Evolutionary conservation across 2,329 filamentous ascomycete genomes (phyloP), one percentile per base, ranked within the genome.

Genomic region (Catunica adiposa): DNA sequence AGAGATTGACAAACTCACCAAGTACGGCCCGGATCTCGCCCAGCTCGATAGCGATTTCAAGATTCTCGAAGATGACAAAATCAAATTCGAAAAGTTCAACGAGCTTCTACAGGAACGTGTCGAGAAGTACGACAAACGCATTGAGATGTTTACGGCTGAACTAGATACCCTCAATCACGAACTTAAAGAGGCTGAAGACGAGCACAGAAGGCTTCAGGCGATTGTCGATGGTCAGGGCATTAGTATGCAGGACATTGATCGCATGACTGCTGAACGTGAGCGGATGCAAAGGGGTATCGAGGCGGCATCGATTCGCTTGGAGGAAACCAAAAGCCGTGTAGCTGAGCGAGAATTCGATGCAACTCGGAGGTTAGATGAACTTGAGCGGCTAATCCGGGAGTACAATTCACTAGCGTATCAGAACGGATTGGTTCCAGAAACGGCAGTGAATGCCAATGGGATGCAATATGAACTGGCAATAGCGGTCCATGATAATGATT

Each of bases 221-320:
- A 82, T 85, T 29, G 89, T 98, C 26, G 92, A 97, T 67, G 83
- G 84, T 62, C 88, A 94, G 65, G 92, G 92, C 1, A 89, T 98
- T 66, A 94, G 89, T 64, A 94, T 96, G 70, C 86, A 92, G 70
- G 92, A 98, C 76, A 97, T 98, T 65, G 92, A 98, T 75, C 88
- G 92, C 68, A 96, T 98, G 90, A 95, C 89, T 62, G 83, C 86
- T 37, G 92, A 98, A 67, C 83, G 89, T 54, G 92, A 98, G 64
- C 82, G 92, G 50, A 77, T 98, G n/a, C 87, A 94, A 61, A 89
- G 84, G 63, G 86, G 83, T 44, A 83, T 95, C 47, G 88, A 95
- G 62, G 78, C 82, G 1, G 85, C 87, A 0, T 76, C 80, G 4
- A 75, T 79, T 55, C 78, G 87, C 54, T 74, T 96, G 0, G 89